Conservation (phyloP, 2,329 filamentous ascomycete species). For the Clonostachys byssicola region DNA sequence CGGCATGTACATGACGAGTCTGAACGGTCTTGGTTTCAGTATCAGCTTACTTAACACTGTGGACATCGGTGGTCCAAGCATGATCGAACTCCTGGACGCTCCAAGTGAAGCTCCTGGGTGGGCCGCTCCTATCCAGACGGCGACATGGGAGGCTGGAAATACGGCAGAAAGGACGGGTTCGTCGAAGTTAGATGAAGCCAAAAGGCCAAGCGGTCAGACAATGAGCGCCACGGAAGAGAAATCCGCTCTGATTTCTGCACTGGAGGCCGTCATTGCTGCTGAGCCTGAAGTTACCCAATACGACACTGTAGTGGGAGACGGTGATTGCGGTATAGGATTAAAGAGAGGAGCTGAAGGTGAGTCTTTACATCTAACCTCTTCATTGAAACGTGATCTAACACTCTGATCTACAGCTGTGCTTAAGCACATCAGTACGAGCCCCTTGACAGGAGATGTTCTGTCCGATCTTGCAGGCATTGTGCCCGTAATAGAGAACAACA, state of each 20-base stretch:
- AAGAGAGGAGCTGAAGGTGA: constrained; percentile 76
- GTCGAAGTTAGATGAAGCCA: constrained; percentile 18
- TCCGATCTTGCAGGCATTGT: constrained; percentile 48
- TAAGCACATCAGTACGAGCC: constrained; percentile 37
- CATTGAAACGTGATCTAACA: not conserved
- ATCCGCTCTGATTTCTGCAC: constrained; percentile 47
- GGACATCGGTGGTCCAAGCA: constrained; percentile 49
- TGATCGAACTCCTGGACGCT: constrained; percentile 67
- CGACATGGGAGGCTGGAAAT: constrained; percentile 59
- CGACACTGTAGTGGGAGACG: constrained; percentile 83
- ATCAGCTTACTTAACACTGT: constrained; percentile 64
- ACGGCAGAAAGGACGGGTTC: constrained; percentile 34
- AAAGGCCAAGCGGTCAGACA: constrained; percentile 41
- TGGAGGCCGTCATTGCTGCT: constrained; percentile 58
- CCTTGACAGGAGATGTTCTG: constrained; percentile 46
- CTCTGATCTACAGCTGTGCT: constrained; percentile 38
- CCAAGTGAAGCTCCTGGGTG: constrained; percentile 68
- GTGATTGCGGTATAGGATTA: constrained; percentile 83
- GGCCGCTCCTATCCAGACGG: constrained; percentile 57
- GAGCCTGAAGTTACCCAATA: constrained; percentile 70
- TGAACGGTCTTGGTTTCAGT: constrained; percentile 74
- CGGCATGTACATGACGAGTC: constrained; percentile 73
- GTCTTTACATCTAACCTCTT: constrained; percentile 13
- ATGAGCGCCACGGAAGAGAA: constrained; percentile 48
- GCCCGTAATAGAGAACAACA: constrained; percentile 48